Evolutionary conservation across 768 basidiomycete genomes (phyloP), one percentile per base, ranked within the genome.

Genomic region (Suillus subaureus): DNA sequence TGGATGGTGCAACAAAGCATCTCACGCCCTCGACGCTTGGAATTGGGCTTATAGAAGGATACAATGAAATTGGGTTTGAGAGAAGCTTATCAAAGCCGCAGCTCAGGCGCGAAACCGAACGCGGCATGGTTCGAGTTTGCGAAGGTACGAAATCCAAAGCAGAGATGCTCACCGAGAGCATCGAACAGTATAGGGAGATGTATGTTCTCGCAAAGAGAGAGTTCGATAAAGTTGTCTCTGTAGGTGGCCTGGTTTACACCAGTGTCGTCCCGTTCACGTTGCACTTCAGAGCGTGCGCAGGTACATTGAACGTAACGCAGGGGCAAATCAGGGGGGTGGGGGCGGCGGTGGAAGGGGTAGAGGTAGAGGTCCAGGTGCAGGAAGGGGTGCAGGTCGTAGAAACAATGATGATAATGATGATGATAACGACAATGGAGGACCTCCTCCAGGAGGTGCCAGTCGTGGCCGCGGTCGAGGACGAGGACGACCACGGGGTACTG

Each of bases 21-120:
- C 89, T 99, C 47, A 82, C 97, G 16, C 97, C 97, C 1, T 98
- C 97, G 0, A 94, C 91, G 2, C 88, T 99, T 39, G 97, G 97
- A 2, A 92, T 97, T 63, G 97, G 93, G 0, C 85, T 99, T 8
- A 85, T 99, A 21, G 94, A 99, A 70, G 97, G 96, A 0, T 99
- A 97, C 79, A 93, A 96, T 73, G 81, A 88, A 67, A 92, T 99
- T 66, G 96, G 92, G 1, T 88, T 99, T 61, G 91, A 96, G 31
- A 87, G 88, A 73, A 97, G 93, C 70, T 80, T 99, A 63, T 94
- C 90, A 75, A 98, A 97, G 73, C 97, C 97, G 0, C 92, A 95
- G 69, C 83, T 99, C 16, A 85, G 97, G 43, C 89, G 96, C 21
- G 94, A 97, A 96, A 99, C 96, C 0, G 97, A 99, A 75, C 87